Evolutionary conservation across 164 flowering plant genomes (phyloP), one percentile per base, ranked within the genome.

Genomic region (Malania oleifera): DNA sequence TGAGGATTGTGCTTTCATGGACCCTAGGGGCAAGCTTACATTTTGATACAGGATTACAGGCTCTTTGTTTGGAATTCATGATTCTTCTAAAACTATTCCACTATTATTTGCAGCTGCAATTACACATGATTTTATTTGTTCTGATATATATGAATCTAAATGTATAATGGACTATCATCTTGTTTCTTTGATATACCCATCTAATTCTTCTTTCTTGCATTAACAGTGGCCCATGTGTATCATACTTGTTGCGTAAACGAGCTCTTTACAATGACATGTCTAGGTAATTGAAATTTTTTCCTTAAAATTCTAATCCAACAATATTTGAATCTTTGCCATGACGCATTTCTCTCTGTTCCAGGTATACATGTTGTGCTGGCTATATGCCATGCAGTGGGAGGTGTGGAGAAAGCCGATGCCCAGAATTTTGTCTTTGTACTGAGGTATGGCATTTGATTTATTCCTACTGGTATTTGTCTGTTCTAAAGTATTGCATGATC

Each of bases 211-310:
- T 50, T 50, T 7, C 3, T 50, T 50, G 6, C 38, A 7, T 55
- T 74, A 7, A 61, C 55, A 86, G 96, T 82, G 95, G 65, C n/a
- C 98, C 98, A 34, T 92, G 98, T 76, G 91, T 59, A 14, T 92
- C 98, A 29, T 92, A 92, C 78, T 38, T 92, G 82, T 91, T 92
- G 23, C 88, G 98, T 29, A 92, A 86, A 67, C 75, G 98, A 72
- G 98, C 98, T 39, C 81, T 92, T 49, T 89, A 92, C 62, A 77
- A 86, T 78, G 96, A 92, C 64, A 89, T 92, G 98, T 77, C 91
- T 47, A 87, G 96, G 98, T 92, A 80, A 66, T 35, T 15, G 48
- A 27, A 52, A 34, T 2, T 22, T 22, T 55, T 22, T 54, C 57
- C 22, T 0, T n/a, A 19, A 37, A 22, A 15, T 22, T 40, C 22